These are phyloP conservation scores for Fistulina hepatica DNA, from an alignment of 1,284 basidiomycete genomes.

Conservation along the genomic window DNA sequence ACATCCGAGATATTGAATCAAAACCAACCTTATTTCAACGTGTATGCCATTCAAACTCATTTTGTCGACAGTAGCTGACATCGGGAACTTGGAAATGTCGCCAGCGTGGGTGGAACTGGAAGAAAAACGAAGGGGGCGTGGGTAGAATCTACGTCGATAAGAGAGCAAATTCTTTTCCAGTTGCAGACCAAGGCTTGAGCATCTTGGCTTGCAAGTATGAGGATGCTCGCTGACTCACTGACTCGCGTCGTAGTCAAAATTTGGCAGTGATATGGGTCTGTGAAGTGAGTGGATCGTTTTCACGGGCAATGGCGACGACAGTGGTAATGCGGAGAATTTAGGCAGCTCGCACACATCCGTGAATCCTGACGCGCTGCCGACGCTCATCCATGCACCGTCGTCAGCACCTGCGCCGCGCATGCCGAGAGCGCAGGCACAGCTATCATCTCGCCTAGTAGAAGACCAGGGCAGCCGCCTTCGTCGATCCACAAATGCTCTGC, in stretches of 20 bases:
- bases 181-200: slow-evolving; percentile 43
- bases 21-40: too few relatives aligned
- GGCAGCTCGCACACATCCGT: slow-evolving; percentile 76
- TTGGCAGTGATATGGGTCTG: slow-evolving; percentile 72
- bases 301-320: slow-evolving; percentile 49
- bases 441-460: too few relatives aligned
- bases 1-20: too few relatives aligned
- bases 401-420: slow-evolving; percentile 22
- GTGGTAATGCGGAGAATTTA: slow-evolving; percentile 9
- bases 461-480: slow-evolving; percentile 72
- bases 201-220: slow-evolving; percentile 88
- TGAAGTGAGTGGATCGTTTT: slow-evolving; percentile 87
- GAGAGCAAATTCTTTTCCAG: slow-evolving; percentile 46
- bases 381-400: slow-evolving; percentile 52
- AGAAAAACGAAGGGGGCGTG: slow-evolving; percentile 4
- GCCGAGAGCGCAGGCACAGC: slow-evolving; percentile 41
- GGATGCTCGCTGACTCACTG: too few relatives aligned
- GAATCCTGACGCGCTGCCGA: slow-evolving; percentile 81
- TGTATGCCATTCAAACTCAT: too few relatives aligned
- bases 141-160: slow-evolving; percentile 6
- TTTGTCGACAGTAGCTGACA: slow-evolving; percentile 84
- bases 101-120: slow-evolving; percentile 73
- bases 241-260: slow-evolving; percentile 83
- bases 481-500: slow-evolving; percentile 74
- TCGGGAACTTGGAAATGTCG: slow-evolving; percentile 95